A percentile compares a stretch with the other conserved stretches of the same genome.
phyloP scores from a whole-genome alignment of 2,329 filamentous ascomycete species.

The Epichloe bromicola region DNA sequence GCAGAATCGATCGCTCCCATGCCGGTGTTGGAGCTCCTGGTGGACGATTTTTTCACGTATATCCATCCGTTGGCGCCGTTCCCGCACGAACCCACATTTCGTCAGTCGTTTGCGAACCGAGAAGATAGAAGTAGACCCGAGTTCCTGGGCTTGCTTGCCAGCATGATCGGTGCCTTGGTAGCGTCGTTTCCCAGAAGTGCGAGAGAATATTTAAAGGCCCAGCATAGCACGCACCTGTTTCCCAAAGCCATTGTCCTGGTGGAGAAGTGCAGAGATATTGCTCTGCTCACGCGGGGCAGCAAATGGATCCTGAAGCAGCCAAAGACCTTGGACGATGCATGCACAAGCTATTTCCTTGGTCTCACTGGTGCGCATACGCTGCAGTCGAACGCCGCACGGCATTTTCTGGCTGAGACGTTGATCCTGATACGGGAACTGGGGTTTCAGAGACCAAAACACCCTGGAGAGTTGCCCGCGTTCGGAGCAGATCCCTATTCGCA shows the following conservation, averaged over 20 bases:
- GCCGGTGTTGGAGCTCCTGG: conserved; percentile 52
- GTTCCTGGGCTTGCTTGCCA: conserved; percentile 58
- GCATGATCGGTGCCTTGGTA: conserved; percentile 63
- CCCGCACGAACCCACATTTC: conserved; percentile 66
- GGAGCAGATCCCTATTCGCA: conserved; percentile 25
- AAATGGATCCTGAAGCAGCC: conserved; percentile 34
- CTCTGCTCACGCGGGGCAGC: conserved; percentile 51
- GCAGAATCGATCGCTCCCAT: conserved; percentile 61
- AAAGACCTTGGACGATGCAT: conserved; percentile 41
- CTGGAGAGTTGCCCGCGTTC: conserved; percentile 25
- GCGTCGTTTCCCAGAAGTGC: conserved; percentile 65
- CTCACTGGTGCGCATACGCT: conserved; percentile 55
- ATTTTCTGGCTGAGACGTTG: conserved; percentile 62
- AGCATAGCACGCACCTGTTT: conserved; percentile 51
- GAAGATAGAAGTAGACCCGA: conserved; percentile 53
- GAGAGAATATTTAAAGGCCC: conserved; percentile 52
- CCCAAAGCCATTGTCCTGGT: conserved; percentile 58
- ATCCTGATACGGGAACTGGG: conserved; percentile 56
- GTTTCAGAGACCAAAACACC: conserved; percentile 43
- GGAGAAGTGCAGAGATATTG: conserved; percentile 56
- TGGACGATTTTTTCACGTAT: conserved; percentile 76
- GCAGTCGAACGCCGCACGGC: conserved; percentile 51
- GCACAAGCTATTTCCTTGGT: conserved; percentile 64
- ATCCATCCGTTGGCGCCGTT: conserved; percentile 67
- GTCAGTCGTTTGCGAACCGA: conserved; percentile 51